phyloP scores from a whole-genome alignment of 192 early-diverging fungal genomes.

The Coemansia sp. region DNA sequence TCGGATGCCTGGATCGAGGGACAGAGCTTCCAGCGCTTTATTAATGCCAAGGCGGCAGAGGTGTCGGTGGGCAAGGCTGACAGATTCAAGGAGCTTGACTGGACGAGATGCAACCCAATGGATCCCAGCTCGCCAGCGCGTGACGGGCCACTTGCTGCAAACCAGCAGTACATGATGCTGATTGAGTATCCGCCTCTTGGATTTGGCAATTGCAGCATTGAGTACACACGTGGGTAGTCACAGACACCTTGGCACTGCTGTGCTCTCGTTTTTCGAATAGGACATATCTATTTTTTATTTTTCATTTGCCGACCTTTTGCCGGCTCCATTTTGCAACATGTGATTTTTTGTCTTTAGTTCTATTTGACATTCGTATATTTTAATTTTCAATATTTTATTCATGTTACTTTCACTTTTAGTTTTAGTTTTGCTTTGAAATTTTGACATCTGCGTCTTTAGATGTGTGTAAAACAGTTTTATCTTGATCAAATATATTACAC shows the following conservation, averaged over 20 bases:
- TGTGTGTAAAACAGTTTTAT: too few relatives aligned
- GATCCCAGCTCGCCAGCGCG: background rate
- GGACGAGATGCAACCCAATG: background rate
- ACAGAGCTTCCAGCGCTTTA: background rate
- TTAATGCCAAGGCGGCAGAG: background rate
- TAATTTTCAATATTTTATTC: background rate
- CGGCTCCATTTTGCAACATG: too few relatives aligned
- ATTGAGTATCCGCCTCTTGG: slow-evolving; percentile 3
- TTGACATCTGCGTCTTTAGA: too few relatives aligned
- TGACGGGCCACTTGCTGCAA: background rate
- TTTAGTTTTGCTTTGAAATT: background rate
- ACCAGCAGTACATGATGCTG: slow-evolving; percentile 2
- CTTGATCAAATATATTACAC: too few relatives aligned
- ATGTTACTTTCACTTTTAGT: background rate
- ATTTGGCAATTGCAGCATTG: slow-evolving; percentile 4
- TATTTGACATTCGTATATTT: background rate
- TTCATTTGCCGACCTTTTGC: too few relatives aligned
- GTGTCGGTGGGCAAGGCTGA: background rate
- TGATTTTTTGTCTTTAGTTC: too few relatives aligned
- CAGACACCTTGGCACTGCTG: background rate
- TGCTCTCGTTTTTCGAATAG: background rate
- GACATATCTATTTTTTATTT: too few relatives aligned
- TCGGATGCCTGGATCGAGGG: background rate
- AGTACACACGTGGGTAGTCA: background rate
- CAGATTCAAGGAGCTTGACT: slow-evolving; percentile 1